Evolutionary conservation across 495 filamentous ascomycete genomes (phyloP).

Genomic region (Hypoxylon subgilvum): DNA sequence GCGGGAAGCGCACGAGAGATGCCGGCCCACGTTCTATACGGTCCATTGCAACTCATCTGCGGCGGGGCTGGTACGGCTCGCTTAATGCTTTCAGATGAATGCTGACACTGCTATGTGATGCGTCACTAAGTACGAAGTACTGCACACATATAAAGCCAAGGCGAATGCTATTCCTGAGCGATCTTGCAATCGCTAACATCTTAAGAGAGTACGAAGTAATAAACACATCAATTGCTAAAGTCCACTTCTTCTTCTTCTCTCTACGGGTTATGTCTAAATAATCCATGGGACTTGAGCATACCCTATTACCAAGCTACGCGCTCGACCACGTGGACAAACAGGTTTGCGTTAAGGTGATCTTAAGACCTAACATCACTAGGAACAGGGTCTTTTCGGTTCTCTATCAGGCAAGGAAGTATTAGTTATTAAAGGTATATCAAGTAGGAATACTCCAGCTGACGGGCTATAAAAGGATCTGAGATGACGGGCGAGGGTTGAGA

Average conservation of each 20-base stretch:
- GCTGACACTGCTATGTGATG: too few relatives aligned
- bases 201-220: too few relatives aligned
- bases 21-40: conserved; percentile 23
- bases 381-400: conserved; percentile 4
- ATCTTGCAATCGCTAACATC: too few relatives aligned
- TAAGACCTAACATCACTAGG: conserved; percentile 19
- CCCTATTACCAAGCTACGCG: too few relatives aligned
- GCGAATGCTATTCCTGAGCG: conserved; percentile 18
- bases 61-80: conserved; percentile 20
- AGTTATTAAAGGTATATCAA: conserved; percentile 13
- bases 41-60: conserved; percentile 20
- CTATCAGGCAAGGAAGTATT: conserved; percentile 15
- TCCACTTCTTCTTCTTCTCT: too few relatives aligned
- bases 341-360: conserved; percentile 13
- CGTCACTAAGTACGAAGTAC: background rate
- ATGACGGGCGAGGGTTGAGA: conserved; percentile 2
- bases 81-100: too few relatives aligned
- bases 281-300: too few relatives aligned
- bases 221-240: too few relatives aligned
- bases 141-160: conserved; percentile 7
- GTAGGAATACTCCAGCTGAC: conserved; percentile 15
- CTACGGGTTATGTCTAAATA: too few relatives aligned
- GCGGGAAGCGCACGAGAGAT: conserved; percentile 20
- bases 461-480: conserved; percentile 17
- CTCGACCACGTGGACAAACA: conserved; percentile 3